phyloP scores from a whole-genome alignment of 768 basidiomycete species.

The Termitomyces sp. region DNA sequence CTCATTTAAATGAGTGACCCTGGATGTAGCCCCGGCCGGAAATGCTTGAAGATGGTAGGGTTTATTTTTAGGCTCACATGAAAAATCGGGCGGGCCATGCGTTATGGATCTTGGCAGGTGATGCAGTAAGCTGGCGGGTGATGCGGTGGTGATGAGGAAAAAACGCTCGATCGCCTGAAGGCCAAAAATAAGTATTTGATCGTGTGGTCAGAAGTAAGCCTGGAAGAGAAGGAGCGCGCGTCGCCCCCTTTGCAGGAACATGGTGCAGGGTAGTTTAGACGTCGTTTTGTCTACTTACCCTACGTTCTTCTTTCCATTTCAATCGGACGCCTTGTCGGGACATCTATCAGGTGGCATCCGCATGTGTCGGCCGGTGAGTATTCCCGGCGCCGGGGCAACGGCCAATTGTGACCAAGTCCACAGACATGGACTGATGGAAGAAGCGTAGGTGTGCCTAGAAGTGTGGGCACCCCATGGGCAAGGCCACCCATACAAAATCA shows the following conservation, averaged over 20 bases:
- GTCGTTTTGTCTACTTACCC: too few relatives aligned
- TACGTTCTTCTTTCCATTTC: background rate
- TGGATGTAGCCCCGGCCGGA: constrained; percentile 4
- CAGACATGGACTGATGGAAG: too few relatives aligned
- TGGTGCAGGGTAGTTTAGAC: too few relatives aligned
- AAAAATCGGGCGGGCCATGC: background rate
- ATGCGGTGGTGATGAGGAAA: background rate
- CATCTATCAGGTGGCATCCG: background rate
- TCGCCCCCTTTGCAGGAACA: too few relatives aligned
- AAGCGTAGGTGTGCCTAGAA: background rate
- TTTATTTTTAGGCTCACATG: constrained; percentile 4
- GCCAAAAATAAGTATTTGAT: too few relatives aligned
- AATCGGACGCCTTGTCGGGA: background rate
- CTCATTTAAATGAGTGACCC: background rate
- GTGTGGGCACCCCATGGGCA: background rate
- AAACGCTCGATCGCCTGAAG: background rate
- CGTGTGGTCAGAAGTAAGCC: too few relatives aligned
- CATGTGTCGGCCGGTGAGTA: background rate
- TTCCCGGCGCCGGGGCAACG: background rate
- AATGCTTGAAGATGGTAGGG: background rate
- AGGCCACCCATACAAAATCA: too few relatives aligned
- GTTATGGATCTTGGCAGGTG: background rate
- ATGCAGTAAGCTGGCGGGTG: background rate
- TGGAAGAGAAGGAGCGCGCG: too few relatives aligned
- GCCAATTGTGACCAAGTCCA: background rate